Conservation (phyloP, 2,329 filamentous ascomycete species). For the Sphaerulina vaccinii region DNA sequence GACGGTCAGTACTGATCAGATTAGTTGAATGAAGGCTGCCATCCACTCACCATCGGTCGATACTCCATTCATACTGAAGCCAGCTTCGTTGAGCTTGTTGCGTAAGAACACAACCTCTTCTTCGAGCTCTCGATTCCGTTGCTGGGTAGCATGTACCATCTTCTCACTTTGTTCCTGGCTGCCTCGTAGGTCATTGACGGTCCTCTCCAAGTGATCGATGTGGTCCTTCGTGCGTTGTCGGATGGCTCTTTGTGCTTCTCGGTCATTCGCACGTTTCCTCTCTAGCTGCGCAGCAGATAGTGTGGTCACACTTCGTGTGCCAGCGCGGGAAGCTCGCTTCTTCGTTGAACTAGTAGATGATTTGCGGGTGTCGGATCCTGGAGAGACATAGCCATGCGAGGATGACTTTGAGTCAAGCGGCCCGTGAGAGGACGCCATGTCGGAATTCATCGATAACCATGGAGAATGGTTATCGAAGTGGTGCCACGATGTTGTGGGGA, state of each 20-base stretch:
- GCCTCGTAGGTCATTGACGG: conserved; percentile 53
- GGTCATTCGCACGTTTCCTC: conserved; percentile 60
- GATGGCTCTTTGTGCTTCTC: conserved; percentile 60
- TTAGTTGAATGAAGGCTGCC: neutral
- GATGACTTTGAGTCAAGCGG: conserved; percentile 27
- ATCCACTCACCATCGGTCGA: conserved; percentile 23
- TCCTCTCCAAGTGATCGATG: conserved; percentile 57
- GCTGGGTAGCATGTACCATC: conserved; percentile 50
- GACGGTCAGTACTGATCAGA: conserved; percentile 7
- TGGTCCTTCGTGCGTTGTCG: conserved; percentile 59
- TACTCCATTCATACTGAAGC: conserved; percentile 32
- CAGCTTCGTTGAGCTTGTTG: conserved; percentile 48
- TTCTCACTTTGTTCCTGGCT: conserved; percentile 49
- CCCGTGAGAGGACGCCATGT: conserved; percentile 23
- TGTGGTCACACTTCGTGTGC: conserved; percentile 57
- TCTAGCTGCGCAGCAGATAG: conserved; percentile 59
- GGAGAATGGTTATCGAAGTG: conserved; percentile 31
- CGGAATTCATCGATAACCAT: conserved; percentile 36
- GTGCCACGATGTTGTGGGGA: conserved; percentile 32
- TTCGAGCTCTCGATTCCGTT: conserved; percentile 55
- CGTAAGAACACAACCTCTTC: conserved; percentile 55
- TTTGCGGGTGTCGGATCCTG: conserved; percentile 32
- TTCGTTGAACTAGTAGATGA: conserved; percentile 39
- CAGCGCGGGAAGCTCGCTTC: conserved; percentile 54
- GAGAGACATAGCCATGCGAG: conserved; percentile 33